phyloP scores from a whole-genome alignment of 106 monocot species.

The Phalaenopsis aphrodite region DNA sequence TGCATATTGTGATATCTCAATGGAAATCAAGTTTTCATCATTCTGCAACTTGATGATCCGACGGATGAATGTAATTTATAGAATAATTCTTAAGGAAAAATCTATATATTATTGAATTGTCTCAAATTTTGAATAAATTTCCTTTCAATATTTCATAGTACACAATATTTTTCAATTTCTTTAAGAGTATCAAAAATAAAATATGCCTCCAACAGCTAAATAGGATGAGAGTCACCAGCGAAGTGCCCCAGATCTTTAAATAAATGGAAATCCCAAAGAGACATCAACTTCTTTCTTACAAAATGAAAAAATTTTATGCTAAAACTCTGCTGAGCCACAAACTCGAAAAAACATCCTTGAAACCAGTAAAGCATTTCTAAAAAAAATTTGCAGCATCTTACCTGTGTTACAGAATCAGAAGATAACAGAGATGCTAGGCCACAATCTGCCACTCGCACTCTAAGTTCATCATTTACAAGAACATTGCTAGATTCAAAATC shows the following conservation, averaged over 20 bases:
- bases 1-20: neutral
- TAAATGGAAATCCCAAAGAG: neutral
- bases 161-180: neutral
- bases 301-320: neutral
- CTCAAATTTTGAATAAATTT: neutral
- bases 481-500: conserved; percentile 71
- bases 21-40: neutral
- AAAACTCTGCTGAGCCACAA: neutral
- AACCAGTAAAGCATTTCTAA: neutral
- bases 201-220: neutral
- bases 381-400: conserved; percentile 12
- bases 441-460: conserved; percentile 72
- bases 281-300: neutral
- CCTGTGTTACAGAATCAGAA: conserved; percentile 72
- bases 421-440: conserved; percentile 61
- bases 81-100: neutral
- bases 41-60: neutral
- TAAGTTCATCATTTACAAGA: conserved; percentile 61
- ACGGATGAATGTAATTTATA: neutral
- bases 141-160: neutral
- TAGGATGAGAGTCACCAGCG: neutral
- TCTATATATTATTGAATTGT: neutral
- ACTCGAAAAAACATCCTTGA: neutral
- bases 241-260: neutral
- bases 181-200: neutral